Evolutionary conservation across 257 asterid species (phyloP).

Genomic region (Echium plantagineum): DNA sequence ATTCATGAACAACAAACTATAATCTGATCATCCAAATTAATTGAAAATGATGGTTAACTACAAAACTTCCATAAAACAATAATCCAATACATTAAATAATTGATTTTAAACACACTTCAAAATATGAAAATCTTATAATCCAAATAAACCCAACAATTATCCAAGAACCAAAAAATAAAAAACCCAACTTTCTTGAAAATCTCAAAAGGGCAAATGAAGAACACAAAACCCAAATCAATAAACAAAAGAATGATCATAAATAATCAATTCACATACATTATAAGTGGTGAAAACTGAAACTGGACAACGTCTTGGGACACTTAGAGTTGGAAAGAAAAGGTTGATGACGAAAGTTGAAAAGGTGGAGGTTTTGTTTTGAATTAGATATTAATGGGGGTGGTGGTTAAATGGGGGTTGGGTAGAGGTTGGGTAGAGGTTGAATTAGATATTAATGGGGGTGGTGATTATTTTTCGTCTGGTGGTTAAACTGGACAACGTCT

Average conservation of each 20-base stretch:
- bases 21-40: neutral
- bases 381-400: too few relatives aligned
- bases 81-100: neutral
- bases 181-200: neutral
- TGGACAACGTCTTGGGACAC: neutral
- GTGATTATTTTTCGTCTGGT: too few relatives aligned
- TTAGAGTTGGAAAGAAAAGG: too few relatives aligned
- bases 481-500: too few relatives aligned
- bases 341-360: too few relatives aligned
- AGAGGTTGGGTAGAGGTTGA: too few relatives aligned
- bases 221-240: slow-evolving; percentile 7
- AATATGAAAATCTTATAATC: neutral
- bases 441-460: too few relatives aligned
- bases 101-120: neutral
- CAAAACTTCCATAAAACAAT: neutral
- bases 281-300: neutral
- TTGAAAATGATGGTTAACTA: neutral
- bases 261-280: neutral
- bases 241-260: neutral
- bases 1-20: neutral
- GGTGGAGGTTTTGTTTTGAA: too few relatives aligned
- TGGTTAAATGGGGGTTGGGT: too few relatives aligned
- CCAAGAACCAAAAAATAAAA: neutral
- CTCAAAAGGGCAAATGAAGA: neutral
- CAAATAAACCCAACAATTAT: neutral